phyloP scores from a whole-genome alignment of 176 grass and related monocot species.

The Triticum timopheevii region DNA sequence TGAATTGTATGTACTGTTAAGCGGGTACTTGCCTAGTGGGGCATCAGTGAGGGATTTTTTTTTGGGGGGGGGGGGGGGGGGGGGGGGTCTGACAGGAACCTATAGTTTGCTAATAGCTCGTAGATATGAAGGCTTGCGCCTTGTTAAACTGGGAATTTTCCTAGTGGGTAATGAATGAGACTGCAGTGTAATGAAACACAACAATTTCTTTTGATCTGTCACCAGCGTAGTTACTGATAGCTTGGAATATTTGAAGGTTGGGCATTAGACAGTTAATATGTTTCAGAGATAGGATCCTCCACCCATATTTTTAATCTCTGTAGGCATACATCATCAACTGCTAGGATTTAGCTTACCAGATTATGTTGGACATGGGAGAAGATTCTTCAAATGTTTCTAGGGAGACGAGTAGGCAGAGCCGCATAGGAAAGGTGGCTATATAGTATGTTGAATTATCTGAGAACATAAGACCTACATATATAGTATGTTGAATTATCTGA shows the following conservation, averaged over 20 bases:
- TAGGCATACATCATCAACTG: neutral
- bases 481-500: neutral
- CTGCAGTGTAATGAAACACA: neutral
- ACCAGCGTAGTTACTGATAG: neutral
- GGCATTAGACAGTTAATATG: neutral
- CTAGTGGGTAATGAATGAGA: neutral
- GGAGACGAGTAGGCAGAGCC: neutral
- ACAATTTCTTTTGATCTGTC: neutral
- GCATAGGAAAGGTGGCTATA: no score
- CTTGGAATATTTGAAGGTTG: neutral
- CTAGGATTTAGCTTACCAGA: neutral
- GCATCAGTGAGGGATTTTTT: neutral
- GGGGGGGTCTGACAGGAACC: neutral
- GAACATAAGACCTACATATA: neutral
- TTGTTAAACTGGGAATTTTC: neutral
- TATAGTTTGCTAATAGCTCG: neutral
- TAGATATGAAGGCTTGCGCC: neutral
- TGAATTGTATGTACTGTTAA: neutral
- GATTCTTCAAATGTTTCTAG: neutral
- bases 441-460: neutral
- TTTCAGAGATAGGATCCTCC: neutral
- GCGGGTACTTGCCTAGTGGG: neutral
- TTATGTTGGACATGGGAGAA: neutral
- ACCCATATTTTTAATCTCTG: neutral
- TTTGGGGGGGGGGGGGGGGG: neutral